phyloP scores from a whole-genome alignment of 2,329 filamentous ascomycete species.

The Fusarium sp. region DNA sequence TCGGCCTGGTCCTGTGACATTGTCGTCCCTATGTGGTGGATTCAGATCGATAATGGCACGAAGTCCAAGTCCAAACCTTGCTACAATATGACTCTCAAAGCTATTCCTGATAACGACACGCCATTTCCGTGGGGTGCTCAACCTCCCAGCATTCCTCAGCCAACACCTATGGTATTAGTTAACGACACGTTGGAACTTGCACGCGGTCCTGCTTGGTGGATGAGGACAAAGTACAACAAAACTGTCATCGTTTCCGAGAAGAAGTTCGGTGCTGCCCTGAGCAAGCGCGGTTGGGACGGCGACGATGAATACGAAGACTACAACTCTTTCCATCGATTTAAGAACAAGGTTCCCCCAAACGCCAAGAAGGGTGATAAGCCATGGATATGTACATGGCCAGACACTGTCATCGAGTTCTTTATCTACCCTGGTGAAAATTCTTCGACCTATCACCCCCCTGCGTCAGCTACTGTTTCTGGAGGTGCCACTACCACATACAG shows the following conservation, averaged over 20 bases:
- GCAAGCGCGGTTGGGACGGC: slow-evolving; percentile 42
- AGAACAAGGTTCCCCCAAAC: slow-evolving; percentile 26
- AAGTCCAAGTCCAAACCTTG: slow-evolving; percentile 38
- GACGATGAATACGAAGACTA: slow-evolving; percentile 20
- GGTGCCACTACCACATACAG: slow-evolving; percentile 13
- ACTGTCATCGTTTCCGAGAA: slow-evolving; percentile 61
- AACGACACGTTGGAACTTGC: slow-evolving; percentile 58
- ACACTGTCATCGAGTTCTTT: slow-evolving; percentile 63
- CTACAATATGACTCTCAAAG: slow-evolving; percentile 53
- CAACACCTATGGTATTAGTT: slow-evolving; percentile 56
- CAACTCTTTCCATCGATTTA: slow-evolving; percentile 29
- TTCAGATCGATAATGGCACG: slow-evolving; percentile 49
- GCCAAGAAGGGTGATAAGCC: slow-evolving; percentile 58
- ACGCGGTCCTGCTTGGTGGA: slow-evolving; percentile 65
- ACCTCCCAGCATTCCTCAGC: slow-evolving; percentile 54
- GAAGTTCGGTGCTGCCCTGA: slow-evolving; percentile 42
- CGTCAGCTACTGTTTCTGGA: neutral
- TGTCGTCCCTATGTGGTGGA: slow-evolving; percentile 51
- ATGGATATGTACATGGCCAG: slow-evolving; percentile 68
- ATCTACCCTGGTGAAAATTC: slow-evolving; percentile 63
- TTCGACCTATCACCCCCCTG: slow-evolving; percentile 6
- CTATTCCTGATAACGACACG: slow-evolving; percentile 43
- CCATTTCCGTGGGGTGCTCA: slow-evolving; percentile 63
- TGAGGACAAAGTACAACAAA: slow-evolving; percentile 62
- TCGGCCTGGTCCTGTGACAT: slow-evolving; percentile 71